A percentile compares a stretch with the other conserved stretches of the same genome.
phyloP scores from a whole-genome alignment of 306 rosid genomes.

The Lathyrus tuberosus region DNA sequence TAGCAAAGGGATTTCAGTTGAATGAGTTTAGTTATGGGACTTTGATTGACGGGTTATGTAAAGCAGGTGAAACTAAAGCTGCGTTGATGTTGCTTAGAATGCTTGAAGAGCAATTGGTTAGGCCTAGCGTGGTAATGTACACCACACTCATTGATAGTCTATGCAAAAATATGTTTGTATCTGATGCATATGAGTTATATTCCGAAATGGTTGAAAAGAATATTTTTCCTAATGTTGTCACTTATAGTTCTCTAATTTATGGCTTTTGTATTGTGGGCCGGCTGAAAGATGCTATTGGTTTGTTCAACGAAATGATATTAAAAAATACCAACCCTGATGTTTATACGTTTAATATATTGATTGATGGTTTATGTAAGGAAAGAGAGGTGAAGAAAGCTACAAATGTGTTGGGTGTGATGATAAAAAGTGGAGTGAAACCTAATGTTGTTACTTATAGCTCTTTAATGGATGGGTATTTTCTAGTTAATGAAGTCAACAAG shows the following conservation, averaged over 20 bases:
- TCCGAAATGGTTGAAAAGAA: slow-evolving; percentile 17
- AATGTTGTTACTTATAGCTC: background rate
- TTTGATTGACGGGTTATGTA: slow-evolving; percentile 27
- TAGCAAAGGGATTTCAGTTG: background rate
- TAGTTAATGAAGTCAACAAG: background rate
- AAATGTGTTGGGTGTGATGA: slow-evolving; percentile 19
- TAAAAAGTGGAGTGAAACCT: background rate
- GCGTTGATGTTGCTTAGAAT: background rate
- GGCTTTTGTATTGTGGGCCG: slow-evolving; percentile 8
- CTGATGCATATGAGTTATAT: slow-evolving; percentile 5
- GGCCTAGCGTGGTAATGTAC: background rate
- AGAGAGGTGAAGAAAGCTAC: background rate
- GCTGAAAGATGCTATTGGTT: background rate
- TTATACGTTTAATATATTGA: background rate
- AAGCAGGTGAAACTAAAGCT: background rate
- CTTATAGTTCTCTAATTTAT: background rate
- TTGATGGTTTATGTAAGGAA: background rate
- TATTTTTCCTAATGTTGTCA: slow-evolving; percentile 17
- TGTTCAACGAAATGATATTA: background rate
- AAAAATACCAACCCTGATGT: background rate
- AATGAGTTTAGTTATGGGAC: background rate
- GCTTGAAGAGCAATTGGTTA: background rate
- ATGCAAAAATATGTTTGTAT: slow-evolving; percentile 12
- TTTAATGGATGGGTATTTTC: slow-evolving; percentile 23
- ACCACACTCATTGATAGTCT: slow-evolving; percentile 26